Evolutionary conservation across 306 rosid species (phyloP), one percentile per base, ranked within the genome.

Genomic region (Abrus precatorius): DNA sequence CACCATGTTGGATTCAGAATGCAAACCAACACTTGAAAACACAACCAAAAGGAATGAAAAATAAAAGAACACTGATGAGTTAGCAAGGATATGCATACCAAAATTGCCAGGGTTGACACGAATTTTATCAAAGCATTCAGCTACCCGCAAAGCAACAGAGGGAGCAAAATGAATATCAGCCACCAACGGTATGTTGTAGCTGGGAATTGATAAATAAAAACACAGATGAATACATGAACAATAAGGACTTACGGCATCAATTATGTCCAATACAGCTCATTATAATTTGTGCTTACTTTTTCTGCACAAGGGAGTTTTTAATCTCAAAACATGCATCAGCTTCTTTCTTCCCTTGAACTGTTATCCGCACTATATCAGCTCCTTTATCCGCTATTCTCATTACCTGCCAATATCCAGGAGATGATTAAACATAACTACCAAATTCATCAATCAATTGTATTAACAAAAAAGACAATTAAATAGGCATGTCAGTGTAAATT

Each of bases 321-420:
- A 95, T 95, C 74, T 95, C 97, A 77, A 85, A 95, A 82, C 98
- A 93, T 13, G 99, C 97, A 86, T 95, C 99, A 12, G 99, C 99
- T 85, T 95, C 99, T 86, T 84, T 95, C 90, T 89, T 95, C 80
- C 99, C 99, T 76, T 95, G 99, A 82, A 93, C 99, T 72, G 99
- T 95, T 75, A 95, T 93, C 47, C 99, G 86, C 8, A 95, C 98
- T 79, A 95, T 82, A 81, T 95, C 96, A 66, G 99, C 99, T 79
- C 99, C 99, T 84, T 76, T 85, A 75, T 95, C 99, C 3, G 99
- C 96, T 47, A 93, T 93, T 89, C 81, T 88, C 99, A 95, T 95
- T 64, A 95, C 99, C 99, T 95, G 63, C 60, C 56, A 72, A 85
- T 9, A 67, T 20, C 80, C 74, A 84, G 33, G 49, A 66, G 74